Conservation (phyloP, 441 rosid species). For the Populus trichocarpa region DNA sequence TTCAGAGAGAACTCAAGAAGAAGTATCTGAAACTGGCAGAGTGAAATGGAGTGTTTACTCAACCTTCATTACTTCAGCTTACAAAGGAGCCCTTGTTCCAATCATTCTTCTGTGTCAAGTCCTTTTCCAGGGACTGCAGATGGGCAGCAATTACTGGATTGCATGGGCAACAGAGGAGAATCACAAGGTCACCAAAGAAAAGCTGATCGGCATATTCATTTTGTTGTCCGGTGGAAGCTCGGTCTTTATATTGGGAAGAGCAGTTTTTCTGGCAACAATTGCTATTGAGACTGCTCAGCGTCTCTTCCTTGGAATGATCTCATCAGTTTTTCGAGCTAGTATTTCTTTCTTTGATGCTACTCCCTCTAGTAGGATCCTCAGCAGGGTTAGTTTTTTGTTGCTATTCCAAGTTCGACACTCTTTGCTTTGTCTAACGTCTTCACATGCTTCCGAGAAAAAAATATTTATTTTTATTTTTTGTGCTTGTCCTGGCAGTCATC, state of each 20-base stretch:
- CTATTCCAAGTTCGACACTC: conserved; percentile 14
- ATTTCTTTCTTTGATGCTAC: conserved; percentile 63
- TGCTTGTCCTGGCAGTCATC: conserved; percentile 40
- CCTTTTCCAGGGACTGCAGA: conserved; percentile 58
- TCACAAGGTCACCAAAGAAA: conserved; percentile 21
- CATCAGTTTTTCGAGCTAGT: conserved; percentile 54
- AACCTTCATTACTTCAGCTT: conserved; percentile 46
- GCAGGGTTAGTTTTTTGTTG: conserved; percentile 38
- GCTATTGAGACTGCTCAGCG: conserved; percentile 52
- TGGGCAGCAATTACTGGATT: conserved; percentile 57
- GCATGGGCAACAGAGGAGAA: conserved; percentile 53
- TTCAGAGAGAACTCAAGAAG: conserved; percentile 30
- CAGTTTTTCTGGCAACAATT: conserved; percentile 47
- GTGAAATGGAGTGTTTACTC: conserved; percentile 71
- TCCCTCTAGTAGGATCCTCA: conserved; percentile 48
- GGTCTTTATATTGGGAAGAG: conserved; percentile 56
- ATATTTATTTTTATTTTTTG: conserved; percentile 10
- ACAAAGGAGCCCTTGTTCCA: conserved; percentile 64
- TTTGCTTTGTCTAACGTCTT: not conserved
- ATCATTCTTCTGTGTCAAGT: not conserved
- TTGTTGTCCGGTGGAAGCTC: conserved; percentile 57
- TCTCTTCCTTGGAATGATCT: conserved; percentile 48
- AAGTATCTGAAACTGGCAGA: conserved; percentile 49
- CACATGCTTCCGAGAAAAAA: not conserved
- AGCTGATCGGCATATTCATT: conserved; percentile 42